Evolutionary conservation across 148 eudicot genomes (phyloP), one percentile per base, ranked within the genome.

Genomic region (Rhododendron ovatum): DNA sequence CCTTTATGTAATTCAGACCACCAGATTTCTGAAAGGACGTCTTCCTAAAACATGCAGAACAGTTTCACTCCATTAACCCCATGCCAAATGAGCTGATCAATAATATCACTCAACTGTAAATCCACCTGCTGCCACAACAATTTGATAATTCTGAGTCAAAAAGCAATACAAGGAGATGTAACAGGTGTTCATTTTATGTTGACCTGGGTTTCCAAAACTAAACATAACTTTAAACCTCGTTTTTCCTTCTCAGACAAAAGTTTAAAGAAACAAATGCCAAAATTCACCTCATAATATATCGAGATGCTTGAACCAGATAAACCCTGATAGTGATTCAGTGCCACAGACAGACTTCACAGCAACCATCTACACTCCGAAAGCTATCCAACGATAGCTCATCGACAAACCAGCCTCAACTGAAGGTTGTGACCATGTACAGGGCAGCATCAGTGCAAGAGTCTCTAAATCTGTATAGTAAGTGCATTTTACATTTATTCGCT

Each of bases 121-220:
- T 59, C 53, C 57, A 51, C 85, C 59, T 41, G 63, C 71, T 75
- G 80, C 82, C 81, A 79, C 63, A 76, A 83, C 41, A 86, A 57
- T 57, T 86, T 39, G 37, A 53, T 82, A 17, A 28, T 79, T 63
- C 47, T 30, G 41, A 82, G 75, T 51, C 53, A 13, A 55, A 74
- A 22, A 51, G 48, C 28, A 76, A 17, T 51, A 53, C 51, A 81
- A 65, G 41, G 24, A 63, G 30, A 86, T 4, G 65, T 51, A 84
- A 10, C 65, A 73, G 47, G 59, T 48, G 22, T 17, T 18, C 6
- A 17, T 55, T 55, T 55, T 55, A 55, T 20, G 61, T 17, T 55
- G 61, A 55, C 61, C 61, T 55, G 61, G 22, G 22, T 55, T 55
- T 55, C 61, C 22, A 17, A 55, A 55, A 55, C 61, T 15, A 55